Evolutionary conservation across 768 basidiomycete genomes (phyloP).

Genomic region (Dacryopinax spathularia): DNA sequence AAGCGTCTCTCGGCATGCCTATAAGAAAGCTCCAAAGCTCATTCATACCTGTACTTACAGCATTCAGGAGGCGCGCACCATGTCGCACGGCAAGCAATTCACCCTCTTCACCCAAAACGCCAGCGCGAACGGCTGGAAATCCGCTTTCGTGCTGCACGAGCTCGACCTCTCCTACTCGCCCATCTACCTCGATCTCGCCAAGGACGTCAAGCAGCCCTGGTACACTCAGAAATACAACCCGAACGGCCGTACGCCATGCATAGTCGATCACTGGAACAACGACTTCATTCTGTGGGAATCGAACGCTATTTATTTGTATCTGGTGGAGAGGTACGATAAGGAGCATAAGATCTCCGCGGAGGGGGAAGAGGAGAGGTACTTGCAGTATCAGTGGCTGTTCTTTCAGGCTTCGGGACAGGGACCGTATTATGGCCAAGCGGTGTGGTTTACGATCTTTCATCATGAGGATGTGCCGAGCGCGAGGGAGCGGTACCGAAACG

Average conservation of each 20-base stretch:
- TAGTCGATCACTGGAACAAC: conserved; percentile 13
- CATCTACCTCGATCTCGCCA: conserved; percentile 9
- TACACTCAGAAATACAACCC: conserved; percentile 6
- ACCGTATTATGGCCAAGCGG: conserved; percentile 6
- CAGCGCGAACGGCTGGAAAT: background rate
- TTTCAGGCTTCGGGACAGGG: conserved; percentile 10
- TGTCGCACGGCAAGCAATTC: background rate
- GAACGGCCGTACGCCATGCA: conserved; percentile 9
- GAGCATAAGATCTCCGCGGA: conserved; percentile 9
- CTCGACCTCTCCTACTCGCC: background rate
- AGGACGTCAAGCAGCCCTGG: conserved; percentile 7
- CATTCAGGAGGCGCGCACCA: no score
- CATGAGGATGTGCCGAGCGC: conserved; percentile 21
- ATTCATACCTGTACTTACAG: background rate
- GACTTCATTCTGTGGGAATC: conserved; percentile 12
- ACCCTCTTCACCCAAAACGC: background rate
- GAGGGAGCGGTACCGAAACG: conserved; percentile 22
- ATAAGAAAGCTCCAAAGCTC: no score
- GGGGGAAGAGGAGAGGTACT: conserved; percentile 4
- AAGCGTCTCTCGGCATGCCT: no score
- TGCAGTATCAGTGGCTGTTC: conserved; percentile 6
- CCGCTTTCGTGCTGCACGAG: background rate
- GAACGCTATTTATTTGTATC: conserved; percentile 12
- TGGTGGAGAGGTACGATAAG: conserved; percentile 11
- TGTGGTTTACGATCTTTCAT: conserved; percentile 21